Evolutionary conservation across 1,139 yeast genomes (phyloP).

Genomic region (Taphrina communis): DNA sequence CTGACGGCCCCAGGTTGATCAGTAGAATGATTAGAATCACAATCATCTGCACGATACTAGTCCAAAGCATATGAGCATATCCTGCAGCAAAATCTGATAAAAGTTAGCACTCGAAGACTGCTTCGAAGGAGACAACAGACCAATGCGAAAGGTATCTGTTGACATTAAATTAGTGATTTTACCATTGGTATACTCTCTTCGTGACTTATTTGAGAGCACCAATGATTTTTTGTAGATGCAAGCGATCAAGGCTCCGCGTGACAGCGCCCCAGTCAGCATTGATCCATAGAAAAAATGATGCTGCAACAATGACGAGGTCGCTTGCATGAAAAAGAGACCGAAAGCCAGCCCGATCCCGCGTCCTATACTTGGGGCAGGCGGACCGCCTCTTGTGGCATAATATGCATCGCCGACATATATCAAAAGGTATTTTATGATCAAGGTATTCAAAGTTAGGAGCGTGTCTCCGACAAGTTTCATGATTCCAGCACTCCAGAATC

Average conservation of each 20-base stretch:
- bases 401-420: conserved; percentile 53
- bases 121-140: conserved; percentile 8
- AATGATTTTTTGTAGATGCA: conserved; percentile 72
- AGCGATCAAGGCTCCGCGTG: conserved; percentile 68
- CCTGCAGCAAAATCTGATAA: conserved; percentile 63
- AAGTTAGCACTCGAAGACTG: not conserved
- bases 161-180: conserved; percentile 75
- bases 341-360: conserved; percentile 67
- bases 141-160: conserved; percentile 79
- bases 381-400: conserved; percentile 45
- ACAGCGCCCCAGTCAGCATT: conserved; percentile 70
- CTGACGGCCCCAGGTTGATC: conserved; percentile 73
- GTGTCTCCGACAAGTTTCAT: conserved; percentile 59
- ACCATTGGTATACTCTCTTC: conserved; percentile 67
- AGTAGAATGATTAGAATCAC: conserved; percentile 67
- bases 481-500: conserved; percentile 57
- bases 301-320: conserved; percentile 59
- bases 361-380: conserved; percentile 51
- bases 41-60: conserved; percentile 70
- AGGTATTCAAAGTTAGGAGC: conserved; percentile 59
- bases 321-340: conserved; percentile 59
- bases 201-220: conserved; percentile 64
- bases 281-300: conserved; percentile 70
- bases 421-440: conserved; percentile 62
- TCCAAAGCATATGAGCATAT: conserved; percentile 69